These are phyloP conservation scores for Populus hybrid DNA, from an alignment of 441 rosid species.

Conservation along the genomic window DNA sequence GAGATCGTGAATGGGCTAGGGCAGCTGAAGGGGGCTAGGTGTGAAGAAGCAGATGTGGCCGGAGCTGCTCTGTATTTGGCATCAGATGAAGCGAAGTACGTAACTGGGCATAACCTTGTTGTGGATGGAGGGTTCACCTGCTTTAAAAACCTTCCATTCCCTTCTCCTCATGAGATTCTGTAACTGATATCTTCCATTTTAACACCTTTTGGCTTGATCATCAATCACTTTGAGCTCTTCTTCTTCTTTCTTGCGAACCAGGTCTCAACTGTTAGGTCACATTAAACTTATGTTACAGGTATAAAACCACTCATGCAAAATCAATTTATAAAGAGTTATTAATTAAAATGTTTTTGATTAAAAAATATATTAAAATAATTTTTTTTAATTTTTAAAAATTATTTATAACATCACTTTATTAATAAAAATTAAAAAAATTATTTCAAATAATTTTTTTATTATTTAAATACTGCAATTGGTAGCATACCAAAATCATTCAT, in stretches of 20 bases:
- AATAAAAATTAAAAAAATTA: no score
- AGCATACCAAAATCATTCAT: no score
- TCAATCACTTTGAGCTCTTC: neutral
- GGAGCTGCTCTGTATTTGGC: slow-evolving; percentile 69
- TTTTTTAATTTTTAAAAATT: no score
- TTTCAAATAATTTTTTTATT: no score
- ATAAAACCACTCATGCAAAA: no score
- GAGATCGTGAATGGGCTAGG: slow-evolving; percentile 49
- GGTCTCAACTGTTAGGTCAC: no score
- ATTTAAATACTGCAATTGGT: no score
- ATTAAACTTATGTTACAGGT: no score
- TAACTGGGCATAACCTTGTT: slow-evolving; percentile 70
- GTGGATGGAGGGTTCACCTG: slow-evolving; percentile 81
- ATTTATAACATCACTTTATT: no score
- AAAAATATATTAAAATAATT: no score
- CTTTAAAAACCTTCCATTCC: slow-evolving; percentile 46
- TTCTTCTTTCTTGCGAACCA: neutral
- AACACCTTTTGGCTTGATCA: neutral
- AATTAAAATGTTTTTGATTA: no score
- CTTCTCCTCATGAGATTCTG: slow-evolving; percentile 38
- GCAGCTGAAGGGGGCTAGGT: slow-evolving; percentile 54
- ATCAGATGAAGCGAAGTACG: slow-evolving; percentile 67
- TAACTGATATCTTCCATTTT: slow-evolving; percentile 6
- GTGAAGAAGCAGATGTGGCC: slow-evolving; percentile 73
- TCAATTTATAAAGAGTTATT: no score